Evolutionary conservation across 2,329 filamentous ascomycete genomes (phyloP).

Genomic region (Aureobasidium namibiae): DNA sequence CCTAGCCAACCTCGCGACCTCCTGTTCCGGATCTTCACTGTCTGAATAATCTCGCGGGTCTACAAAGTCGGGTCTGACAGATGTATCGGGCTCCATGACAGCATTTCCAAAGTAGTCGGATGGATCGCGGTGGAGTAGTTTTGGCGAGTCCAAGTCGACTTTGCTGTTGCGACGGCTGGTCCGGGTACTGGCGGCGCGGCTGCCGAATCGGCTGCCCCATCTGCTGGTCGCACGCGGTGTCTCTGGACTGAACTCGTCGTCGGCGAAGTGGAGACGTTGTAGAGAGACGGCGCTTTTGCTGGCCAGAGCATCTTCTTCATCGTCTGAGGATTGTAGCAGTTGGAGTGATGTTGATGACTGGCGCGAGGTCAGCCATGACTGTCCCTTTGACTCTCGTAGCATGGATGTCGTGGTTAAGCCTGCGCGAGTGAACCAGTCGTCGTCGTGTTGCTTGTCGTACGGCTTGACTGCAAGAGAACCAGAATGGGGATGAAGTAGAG

Average conservation of each 20-base stretch:
- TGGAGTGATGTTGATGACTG: conserved; percentile 49
- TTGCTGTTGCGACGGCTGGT: conserved; percentile 12
- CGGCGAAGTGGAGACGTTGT: conserved; percentile 23
- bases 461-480: neutral
- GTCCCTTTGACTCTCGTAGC: conserved; percentile 53
- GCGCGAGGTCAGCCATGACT: conserved; percentile 50
- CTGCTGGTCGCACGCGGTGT: conserved; percentile 11
- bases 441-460: conserved; percentile 23
- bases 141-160: neutral
- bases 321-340: conserved; percentile 9
- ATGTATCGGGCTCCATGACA: neutral
- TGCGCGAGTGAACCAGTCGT: conserved; percentile 53
- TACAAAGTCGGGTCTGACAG: conserved; percentile 4
- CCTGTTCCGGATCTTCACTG: conserved; percentile 18
- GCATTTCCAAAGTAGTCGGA: neutral
- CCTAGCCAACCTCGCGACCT: conserved; percentile 24
- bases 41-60: conserved; percentile 32
- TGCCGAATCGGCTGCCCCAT: conserved; percentile 16
- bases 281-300: neutral
- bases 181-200: conserved; percentile 10
- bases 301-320: neutral
- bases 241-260: conserved; percentile 19
- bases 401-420: conserved; percentile 49
- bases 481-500: neutral
- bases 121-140: neutral